A percentile compares a stretch with the other conserved stretches of the same genome.
Conservation (phyloP, 2,329 filamentous ascomycete species). For the Epichloe glyceriae region DNA sequence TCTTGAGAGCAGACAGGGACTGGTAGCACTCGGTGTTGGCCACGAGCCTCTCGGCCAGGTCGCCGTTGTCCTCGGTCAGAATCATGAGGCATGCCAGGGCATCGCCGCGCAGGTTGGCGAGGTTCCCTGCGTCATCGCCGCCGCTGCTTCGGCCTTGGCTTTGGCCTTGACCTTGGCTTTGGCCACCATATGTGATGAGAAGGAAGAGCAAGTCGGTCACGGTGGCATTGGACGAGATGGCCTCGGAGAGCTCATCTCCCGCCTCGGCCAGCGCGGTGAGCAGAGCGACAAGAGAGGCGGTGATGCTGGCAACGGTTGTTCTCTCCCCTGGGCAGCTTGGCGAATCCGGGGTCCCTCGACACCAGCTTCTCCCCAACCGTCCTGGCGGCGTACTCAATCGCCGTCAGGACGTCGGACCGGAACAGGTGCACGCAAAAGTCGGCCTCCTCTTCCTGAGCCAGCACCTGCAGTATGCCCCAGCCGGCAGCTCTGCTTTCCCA, state of each 20-base stretch:
- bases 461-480: conserved; percentile 52
- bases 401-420: conserved; percentile 46
- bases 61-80: conserved; percentile 46
- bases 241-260: conserved; percentile 45
- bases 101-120: conserved; percentile 29
- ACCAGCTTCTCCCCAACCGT: conserved; percentile 33
- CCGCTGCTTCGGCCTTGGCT: conserved; percentile 18
- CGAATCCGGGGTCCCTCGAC: conserved; percentile 27
- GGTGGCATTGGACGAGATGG: conserved; percentile 34
- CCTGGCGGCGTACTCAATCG: conserved; percentile 42
- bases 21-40: conserved; percentile 34
- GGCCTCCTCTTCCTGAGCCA: conserved; percentile 49
- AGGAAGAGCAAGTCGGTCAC: conserved; percentile 42
- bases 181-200: conserved; percentile 33
- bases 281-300: conserved; percentile 39
- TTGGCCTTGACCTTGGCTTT: conserved; percentile 15
- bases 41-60: conserved; percentile 39
- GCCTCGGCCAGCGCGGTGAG: conserved; percentile 42
- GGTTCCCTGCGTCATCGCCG: conserved; percentile 28
- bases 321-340: conserved; percentile 41
- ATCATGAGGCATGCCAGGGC: conserved; percentile 42
- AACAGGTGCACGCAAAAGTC: conserved; percentile 56
- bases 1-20: conserved; percentile 34
- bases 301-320: conserved; percentile 39
- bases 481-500: conserved; percentile 51